phyloP scores from a whole-genome alignment of 2,329 filamentous ascomycete species.

The Exophiala viscosa region DNA sequence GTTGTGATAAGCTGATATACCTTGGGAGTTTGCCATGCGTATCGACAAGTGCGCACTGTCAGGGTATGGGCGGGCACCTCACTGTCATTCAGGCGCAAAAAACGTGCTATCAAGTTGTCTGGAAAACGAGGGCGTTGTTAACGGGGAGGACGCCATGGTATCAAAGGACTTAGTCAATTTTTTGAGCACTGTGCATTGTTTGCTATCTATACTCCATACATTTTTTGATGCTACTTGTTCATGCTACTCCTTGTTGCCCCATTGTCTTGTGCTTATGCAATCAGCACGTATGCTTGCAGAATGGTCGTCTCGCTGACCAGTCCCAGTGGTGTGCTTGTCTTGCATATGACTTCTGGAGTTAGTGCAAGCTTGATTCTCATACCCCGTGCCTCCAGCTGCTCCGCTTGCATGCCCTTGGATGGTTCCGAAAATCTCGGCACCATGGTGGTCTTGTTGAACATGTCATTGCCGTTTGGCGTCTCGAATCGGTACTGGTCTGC shows the following conservation, averaged over 20 bases:
- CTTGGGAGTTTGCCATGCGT: too few relatives aligned
- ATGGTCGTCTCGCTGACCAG: slow-evolving; percentile 8
- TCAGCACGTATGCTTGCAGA: slow-evolving; percentile 11
- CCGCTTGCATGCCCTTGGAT: slow-evolving; percentile 1
- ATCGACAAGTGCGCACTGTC: too few relatives aligned
- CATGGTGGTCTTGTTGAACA: slow-evolving; percentile 11
- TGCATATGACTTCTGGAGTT: slow-evolving; percentile 12
- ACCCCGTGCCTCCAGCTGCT: slow-evolving; percentile 12
- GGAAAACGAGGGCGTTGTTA: too few relatives aligned
- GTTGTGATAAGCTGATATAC: too few relatives aligned
- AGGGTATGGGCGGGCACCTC: too few relatives aligned
- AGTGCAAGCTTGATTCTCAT: slow-evolving; percentile 15
- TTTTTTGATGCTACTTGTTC: too few relatives aligned
- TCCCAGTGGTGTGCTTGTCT: slow-evolving; percentile 8
- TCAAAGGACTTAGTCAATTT: too few relatives aligned
- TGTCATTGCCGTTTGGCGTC: slow-evolving; percentile 1
- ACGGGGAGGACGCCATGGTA: too few relatives aligned
- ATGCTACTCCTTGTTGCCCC: neutral
- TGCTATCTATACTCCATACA: too few relatives aligned
- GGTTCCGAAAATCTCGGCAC: slow-evolving; percentile 11
- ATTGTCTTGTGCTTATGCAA: slow-evolving; percentile 5
- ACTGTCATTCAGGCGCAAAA: too few relatives aligned
- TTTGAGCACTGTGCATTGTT: too few relatives aligned
- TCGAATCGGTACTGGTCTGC: slow-evolving; percentile 23
- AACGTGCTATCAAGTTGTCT: too few relatives aligned